Evolutionary conservation across 2,329 filamentous ascomycete genomes (phyloP).

Genomic region (Dothiorella sarmentorum): DNA sequence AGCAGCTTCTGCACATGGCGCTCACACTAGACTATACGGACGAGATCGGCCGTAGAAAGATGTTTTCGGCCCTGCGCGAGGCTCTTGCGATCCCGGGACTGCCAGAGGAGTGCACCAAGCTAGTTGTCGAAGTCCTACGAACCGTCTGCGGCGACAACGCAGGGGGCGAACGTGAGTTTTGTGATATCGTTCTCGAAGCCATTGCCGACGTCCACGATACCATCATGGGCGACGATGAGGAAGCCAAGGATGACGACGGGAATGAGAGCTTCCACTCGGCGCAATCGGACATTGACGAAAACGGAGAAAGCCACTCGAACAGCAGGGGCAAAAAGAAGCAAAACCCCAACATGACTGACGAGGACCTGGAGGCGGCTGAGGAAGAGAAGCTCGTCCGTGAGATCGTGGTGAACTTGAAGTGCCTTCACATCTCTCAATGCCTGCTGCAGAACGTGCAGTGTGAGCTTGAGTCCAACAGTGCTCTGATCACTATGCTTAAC

Average conservation of each 20-base stretch:
- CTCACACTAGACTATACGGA: constrained; percentile 95
- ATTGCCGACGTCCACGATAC: constrained; percentile 96
- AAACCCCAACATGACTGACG: constrained; percentile 56
- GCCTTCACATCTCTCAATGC: constrained; percentile 93
- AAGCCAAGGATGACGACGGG: constrained; percentile 40
- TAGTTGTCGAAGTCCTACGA: constrained; percentile 76
- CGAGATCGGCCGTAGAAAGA: constrained; percentile 89
- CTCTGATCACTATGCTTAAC: constrained; percentile 96
- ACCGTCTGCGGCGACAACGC: constrained; percentile 74
- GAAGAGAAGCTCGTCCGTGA: constrained; percentile 72
- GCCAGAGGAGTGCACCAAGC: constrained; percentile 87
- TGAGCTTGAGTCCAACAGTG: constrained; percentile 81
- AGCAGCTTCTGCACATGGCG: constrained; percentile 90
- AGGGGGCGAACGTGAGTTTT: constrained; percentile 77
- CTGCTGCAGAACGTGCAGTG: constrained; percentile 93
- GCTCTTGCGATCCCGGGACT: constrained; percentile 81
- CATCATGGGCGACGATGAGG: constrained; percentile 67
- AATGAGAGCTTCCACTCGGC: constrained; percentile 93
- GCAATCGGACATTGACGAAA: constrained; percentile 74
- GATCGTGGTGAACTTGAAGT: constrained; percentile 98
- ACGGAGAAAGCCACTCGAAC: constrained; percentile 56
- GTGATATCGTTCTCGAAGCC: constrained; percentile 82
- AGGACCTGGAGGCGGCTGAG: constrained; percentile 50
- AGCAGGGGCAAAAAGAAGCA: constrained; percentile 33
- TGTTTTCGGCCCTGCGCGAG: constrained; percentile 88